A percentile compares a stretch with the other conserved stretches of the same genome.
Conservation (phyloP, 139 green algal species). For the Chloropicon primus region DNA sequence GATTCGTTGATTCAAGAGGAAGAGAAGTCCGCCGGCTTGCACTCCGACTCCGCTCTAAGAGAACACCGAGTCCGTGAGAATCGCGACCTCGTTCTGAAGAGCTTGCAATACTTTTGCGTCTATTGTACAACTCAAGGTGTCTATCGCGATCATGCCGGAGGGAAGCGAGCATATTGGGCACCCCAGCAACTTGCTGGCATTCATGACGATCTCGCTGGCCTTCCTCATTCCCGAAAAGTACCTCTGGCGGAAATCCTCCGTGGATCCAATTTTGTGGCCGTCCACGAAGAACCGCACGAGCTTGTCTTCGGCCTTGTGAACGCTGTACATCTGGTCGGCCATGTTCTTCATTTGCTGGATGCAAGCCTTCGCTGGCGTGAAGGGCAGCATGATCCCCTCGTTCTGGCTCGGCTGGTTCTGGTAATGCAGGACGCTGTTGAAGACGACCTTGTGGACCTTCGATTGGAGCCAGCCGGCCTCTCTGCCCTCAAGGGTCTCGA, state of each 20-base stretch:
- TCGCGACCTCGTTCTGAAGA: background rate
- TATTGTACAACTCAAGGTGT: background rate
- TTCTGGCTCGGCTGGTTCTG: background rate
- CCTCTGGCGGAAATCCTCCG: background rate
- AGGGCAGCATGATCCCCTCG: background rate
- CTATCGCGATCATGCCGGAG: background rate
- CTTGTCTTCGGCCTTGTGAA: background rate
- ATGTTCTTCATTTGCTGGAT: background rate
- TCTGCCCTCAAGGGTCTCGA: background rate
- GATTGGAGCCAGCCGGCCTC: background rate
- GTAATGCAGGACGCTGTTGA: background rate
- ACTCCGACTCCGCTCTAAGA: background rate
- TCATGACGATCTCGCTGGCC: background rate
- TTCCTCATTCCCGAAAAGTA: background rate
- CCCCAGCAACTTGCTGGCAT: background rate
- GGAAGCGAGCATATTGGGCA: background rate
- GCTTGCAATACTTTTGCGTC: background rate
- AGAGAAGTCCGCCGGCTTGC: no score
- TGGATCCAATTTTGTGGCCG: background rate
- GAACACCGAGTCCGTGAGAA: background rate
- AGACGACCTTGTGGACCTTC: background rate
- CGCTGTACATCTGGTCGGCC: background rate
- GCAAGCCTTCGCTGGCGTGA: background rate
- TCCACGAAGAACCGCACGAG: background rate
- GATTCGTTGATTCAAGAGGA: no score